A percentile compares a stretch with the other conserved stretches of the same genome.
Conservation (phyloP, 192 early-diverging fungal genomes). For the Backusella parvicylindrica region DNA sequence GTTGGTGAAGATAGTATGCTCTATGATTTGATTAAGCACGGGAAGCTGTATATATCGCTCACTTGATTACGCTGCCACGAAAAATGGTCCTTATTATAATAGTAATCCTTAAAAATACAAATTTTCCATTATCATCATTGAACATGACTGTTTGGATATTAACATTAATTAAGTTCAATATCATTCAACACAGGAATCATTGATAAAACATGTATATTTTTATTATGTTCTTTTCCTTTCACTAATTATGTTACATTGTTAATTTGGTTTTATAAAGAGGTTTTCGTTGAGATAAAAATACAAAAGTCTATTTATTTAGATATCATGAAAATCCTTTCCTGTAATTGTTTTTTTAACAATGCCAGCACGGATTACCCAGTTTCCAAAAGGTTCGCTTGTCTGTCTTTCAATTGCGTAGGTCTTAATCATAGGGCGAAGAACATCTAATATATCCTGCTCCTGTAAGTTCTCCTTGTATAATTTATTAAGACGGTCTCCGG, state of each 20-base stretch:
- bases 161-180: too few relatives aligned
- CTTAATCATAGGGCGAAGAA: slow-evolving; percentile 75
- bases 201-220: too few relatives aligned
- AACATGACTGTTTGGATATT: too few relatives aligned
- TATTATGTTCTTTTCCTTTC: too few relatives aligned
- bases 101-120: too few relatives aligned
- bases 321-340: slow-evolving; percentile 70
- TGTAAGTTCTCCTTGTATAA: slow-evolving; percentile 83
- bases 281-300: background rate
- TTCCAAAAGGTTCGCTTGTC: slow-evolving; percentile 84
- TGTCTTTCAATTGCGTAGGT: slow-evolving; percentile 69
- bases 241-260: too few relatives aligned
- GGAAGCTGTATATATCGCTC: background rate
- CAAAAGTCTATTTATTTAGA: background rate
- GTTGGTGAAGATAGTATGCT: background rate
- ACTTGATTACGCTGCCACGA: too few relatives aligned
- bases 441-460: slow-evolving; percentile 84
- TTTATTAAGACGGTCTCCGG: slow-evolving; percentile 87
- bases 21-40: background rate
- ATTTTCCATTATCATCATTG: too few relatives aligned
- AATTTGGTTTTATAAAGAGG: too few relatives aligned
- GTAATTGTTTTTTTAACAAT: slow-evolving; percentile 71
- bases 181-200: too few relatives aligned
- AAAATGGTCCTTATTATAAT: too few relatives aligned
- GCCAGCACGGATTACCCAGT: slow-evolving; percentile 87